These are phyloP conservation scores for Collybia nuda DNA, from an alignment of 768 basidiomycete species.

Conservation along the genomic window DNA sequence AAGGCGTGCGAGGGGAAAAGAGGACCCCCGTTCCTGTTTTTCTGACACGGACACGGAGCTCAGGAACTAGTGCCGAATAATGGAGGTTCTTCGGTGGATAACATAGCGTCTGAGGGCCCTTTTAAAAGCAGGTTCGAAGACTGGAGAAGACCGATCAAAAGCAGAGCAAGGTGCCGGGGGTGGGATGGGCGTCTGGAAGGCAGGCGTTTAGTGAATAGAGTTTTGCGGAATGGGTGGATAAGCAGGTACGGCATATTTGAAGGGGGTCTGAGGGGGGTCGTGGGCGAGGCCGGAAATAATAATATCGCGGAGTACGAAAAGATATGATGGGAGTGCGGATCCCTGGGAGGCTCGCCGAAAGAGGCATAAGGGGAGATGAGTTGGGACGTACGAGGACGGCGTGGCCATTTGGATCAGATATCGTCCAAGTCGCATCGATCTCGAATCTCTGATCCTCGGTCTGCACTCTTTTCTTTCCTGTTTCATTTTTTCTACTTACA, in stretches of 20 bases:
- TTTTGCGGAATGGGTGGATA: not conserved
- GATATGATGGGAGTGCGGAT: slow-evolving; percentile 17
- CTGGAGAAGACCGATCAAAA: slow-evolving; percentile 6
- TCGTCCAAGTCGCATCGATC: not conserved
- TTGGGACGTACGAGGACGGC: not conserved
- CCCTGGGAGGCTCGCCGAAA: slow-evolving; percentile 8
- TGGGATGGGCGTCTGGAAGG: no score
- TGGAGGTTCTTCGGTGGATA: slow-evolving; percentile 1
- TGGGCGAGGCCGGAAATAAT: not conserved
- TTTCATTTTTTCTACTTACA: not conserved
- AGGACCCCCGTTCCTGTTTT: not conserved
- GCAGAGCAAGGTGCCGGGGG: slow-evolving; percentile 6
- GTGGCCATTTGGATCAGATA: not conserved
- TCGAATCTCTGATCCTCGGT: slow-evolving; percentile 9
- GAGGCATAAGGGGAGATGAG: not conserved
- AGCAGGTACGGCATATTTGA: not conserved
- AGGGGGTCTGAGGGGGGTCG: not conserved
- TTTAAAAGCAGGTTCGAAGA: slow-evolving; percentile 1
- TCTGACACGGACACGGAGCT: slow-evolving; percentile 1
- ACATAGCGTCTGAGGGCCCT: slow-evolving; percentile 1
- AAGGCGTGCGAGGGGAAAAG: slow-evolving; percentile 1
- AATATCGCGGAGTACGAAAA: slow-evolving; percentile 8
- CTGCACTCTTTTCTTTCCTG: not conserved
- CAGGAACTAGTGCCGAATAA: not conserved
- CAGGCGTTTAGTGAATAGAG: slow-evolving; percentile 3